Evolutionary conservation across 2,329 filamentous ascomycete species (phyloP).

Genomic region (Juglanconis oblonga): DNA sequence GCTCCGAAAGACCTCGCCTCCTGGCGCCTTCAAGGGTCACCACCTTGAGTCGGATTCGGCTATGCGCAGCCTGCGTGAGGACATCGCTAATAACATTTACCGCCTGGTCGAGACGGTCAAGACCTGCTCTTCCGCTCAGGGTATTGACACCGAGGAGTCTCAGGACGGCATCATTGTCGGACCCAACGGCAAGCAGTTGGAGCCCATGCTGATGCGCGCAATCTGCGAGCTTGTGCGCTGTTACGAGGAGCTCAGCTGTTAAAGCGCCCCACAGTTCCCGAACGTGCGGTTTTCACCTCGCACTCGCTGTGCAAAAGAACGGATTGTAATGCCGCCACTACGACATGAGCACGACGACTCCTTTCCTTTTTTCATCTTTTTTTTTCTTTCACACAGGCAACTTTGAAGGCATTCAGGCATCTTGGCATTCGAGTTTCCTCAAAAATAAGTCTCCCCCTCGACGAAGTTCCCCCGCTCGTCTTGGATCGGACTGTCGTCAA

Average conservation of each 20-base stretch:
- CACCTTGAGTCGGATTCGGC: constrained; percentile 28
- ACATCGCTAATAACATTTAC: constrained; percentile 49
- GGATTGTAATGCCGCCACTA: not conserved
- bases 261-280: not conserved
- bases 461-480: no score
- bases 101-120: constrained; percentile 49
- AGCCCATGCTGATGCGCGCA: constrained; percentile 36
- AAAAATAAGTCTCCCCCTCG: no score
- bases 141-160: constrained; percentile 8
- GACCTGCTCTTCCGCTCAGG: constrained; percentile 11
- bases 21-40: not conserved
- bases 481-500: not conserved
- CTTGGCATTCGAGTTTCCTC: no score
- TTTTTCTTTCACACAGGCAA: no score
- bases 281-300: not conserved
- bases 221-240: constrained; percentile 41
- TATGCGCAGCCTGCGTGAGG: constrained; percentile 45
- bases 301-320: not conserved
- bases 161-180: constrained; percentile 4
- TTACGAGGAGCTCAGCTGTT: constrained; percentile 31
- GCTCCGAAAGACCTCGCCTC: constrained; percentile 13
- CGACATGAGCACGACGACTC: not conserved
- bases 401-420: no score
- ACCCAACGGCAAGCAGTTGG: constrained; percentile 25
- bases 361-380: no score